Base-by-base conservation (phyloP, 306 rosid species). In the Cajanus cajan region DNA sequence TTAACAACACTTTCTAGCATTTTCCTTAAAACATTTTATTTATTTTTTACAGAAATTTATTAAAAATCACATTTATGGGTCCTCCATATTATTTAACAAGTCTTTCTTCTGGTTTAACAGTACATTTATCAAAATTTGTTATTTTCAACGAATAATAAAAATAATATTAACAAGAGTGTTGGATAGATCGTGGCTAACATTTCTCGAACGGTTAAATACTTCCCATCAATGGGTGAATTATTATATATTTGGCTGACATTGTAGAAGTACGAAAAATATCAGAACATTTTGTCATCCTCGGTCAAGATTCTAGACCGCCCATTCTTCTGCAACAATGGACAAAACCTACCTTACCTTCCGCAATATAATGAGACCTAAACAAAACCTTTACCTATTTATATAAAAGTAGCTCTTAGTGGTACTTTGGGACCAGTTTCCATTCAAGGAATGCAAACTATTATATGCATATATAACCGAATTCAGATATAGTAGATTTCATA, bases 371-470 rank as follows among this genome's bases (percentile, higher is more conserved):
- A 37, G 54, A 52, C 39, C 48, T 22, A 43, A 63, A 77, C 31
- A 71, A 77, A 76, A 51, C 69, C 69, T 51, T 37, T 61, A 21
- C 33, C 33, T 57, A 21, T 47, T 16, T 16, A 39, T 33, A 33
- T 34, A 66, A 64, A 57, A 67, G 43, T 18, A 64, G 66, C 41
- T 25, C 36, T 8, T 68, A 62, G 13, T 70, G 87, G 65, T 18
- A 73, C 48, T 13, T 61, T 48, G 28, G 81, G 78, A 50, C 83
- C 33, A 10, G 63, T 43, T 36, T 55, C 74, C 76, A 70, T 62
- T 82, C 43, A 55, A 36, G 86, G 80, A 78, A 62, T 78, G 68
- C 55, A 57, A 65, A 66, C 10, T 33, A 48, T 36, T 54, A 62
- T 41, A 68, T 33, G 14, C 7, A 22, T 9, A 51, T 40, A 52